Conservation (phyloP, 352 stramenopile species). For the Phytophthora uliginosa region DNA sequence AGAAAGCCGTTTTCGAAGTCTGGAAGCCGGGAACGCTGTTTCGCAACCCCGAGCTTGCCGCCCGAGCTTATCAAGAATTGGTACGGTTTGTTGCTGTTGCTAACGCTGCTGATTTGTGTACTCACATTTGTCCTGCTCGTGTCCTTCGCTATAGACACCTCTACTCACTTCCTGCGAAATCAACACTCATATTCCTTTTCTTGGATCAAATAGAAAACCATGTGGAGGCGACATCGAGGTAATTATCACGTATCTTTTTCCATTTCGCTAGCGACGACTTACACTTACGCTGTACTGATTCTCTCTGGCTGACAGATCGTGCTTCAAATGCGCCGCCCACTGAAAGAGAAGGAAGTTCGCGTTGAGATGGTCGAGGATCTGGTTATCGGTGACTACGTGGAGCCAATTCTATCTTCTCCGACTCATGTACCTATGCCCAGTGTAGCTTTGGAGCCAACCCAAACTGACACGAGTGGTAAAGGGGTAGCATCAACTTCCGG, state of each 20-base stretch:
- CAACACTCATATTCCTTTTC: slow-evolving; percentile 61
- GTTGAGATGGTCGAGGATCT: slow-evolving; percentile 58
- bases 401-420: slow-evolving; percentile 16
- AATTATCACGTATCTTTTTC: background rate
- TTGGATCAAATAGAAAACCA: slow-evolving; percentile 76
- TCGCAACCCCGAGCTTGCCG: slow-evolving; percentile 73
- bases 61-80: slow-evolving; percentile 73
- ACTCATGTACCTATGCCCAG: slow-evolving; percentile 25
- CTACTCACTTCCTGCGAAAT: slow-evolving; percentile 66
- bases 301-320: slow-evolving; percentile 47
- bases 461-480: background rate
- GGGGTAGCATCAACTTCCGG: background rate
- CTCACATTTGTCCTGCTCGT: background rate
- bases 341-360: slow-evolving; percentile 73
- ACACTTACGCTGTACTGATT: slow-evolving; percentile 5
- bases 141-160: slow-evolving; percentile 39
- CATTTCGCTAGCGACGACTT: background rate
- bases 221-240: slow-evolving; percentile 78
- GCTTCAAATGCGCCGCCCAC: slow-evolving; percentile 61
- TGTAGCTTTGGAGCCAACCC: slow-evolving; percentile 15
- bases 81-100: slow-evolving; percentile 32
- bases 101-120: background rate
- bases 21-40: slow-evolving; percentile 73
- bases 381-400: slow-evolving; percentile 65
- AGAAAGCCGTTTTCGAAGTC: slow-evolving; percentile 84